Base-by-base conservation (phyloP, 1,139 yeast genomes). In the Candida frijolesensis region DNA sequence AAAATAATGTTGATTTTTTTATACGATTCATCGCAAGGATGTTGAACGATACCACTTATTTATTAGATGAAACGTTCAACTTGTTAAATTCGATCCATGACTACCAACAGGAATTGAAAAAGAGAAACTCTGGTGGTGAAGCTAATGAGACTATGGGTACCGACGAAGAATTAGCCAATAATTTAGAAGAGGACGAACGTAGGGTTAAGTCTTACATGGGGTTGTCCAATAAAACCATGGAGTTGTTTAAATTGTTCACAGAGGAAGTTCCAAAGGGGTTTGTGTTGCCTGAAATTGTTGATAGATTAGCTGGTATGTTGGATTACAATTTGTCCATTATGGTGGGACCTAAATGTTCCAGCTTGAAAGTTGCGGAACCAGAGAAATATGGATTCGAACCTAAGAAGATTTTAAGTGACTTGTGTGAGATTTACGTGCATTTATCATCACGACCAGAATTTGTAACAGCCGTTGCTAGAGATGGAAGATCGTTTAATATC, bases 331-430 rank as follows among this genome's bases (percentile, higher is more conserved):
- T 94, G 55, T 89, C 85, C 42, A 90, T 94, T 9, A 76, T 94
- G 70, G 98, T 92, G 19, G 99, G 99, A 0, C 97, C 98, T 14
- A 88, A 88, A 64, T 92, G 97, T 70, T 82, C 94, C 11, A 91
- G 88, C 52, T 79, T 94, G 58, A 90, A 89, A 66, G 99, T 94
- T 27, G 79, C 80, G 53, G 80, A 87, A 55, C 98, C 98, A 0
- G 90, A 87, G 55, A 84, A 85, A 60, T 92, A 91, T 65, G 82
- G 83, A 38, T 94, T 94, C 66, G 84, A 89, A 60, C 97, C 99
- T 4, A 84, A 83, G 56, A 80, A 78, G 48, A 76, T 91, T 45
- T 76, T 95, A 53, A 76, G 80, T 33, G 86, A 84, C 52, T 76
- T 94, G 44, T 82, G 90, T 57, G 84, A 87, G 48, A 85, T 94